Conservation (phyloP, 1,139 yeast genomes). For the Wickerhamomyces sp. region DNA sequence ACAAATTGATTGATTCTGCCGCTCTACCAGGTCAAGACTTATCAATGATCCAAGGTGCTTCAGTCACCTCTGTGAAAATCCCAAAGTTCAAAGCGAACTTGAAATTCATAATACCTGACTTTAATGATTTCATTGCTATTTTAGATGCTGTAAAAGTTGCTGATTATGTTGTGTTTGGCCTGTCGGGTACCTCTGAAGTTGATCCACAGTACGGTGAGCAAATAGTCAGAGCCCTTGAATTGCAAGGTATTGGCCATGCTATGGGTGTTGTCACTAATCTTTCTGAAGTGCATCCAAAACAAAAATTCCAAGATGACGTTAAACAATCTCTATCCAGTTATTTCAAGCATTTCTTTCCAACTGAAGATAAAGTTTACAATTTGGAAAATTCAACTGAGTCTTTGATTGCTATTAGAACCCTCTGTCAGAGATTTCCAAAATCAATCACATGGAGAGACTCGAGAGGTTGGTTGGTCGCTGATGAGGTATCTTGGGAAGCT, state of each 20-base stretch:
- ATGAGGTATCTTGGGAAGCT: conserved; percentile 45
- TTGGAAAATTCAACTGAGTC: conserved; percentile 67
- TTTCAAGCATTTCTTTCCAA: conserved; percentile 88
- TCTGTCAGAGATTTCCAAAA: conserved; percentile 86
- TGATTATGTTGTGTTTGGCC: conserved; percentile 81
- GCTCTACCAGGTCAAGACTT: conserved; percentile 28
- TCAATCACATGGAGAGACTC: conserved; percentile 88
- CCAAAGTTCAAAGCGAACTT: conserved; percentile 70
- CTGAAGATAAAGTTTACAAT: conserved; percentile 70
- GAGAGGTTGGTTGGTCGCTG: conserved; percentile 84
- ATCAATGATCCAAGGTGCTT: conserved; percentile 37
- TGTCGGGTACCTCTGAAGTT: conserved; percentile 83
- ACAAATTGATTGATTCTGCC: conserved; percentile 40
- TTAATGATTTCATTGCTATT: conserved; percentile 57
- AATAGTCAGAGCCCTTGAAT: conserved; percentile 76
- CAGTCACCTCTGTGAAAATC: conserved; percentile 45
- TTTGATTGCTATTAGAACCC: conserved; percentile 59
- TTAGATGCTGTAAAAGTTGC: conserved; percentile 86
- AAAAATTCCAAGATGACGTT: conserved; percentile 72
- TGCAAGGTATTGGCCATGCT: conserved; percentile 87
- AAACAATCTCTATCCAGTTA: conserved; percentile 77
- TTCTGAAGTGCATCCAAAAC: conserved; percentile 57
- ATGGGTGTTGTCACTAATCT: conserved; percentile 80
- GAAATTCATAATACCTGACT: conserved; percentile 73
- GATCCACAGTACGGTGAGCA: conserved; percentile 80